Evolutionary conservation across 1,139 yeast species (phyloP).

Genomic region (Yarrowia galli): DNA sequence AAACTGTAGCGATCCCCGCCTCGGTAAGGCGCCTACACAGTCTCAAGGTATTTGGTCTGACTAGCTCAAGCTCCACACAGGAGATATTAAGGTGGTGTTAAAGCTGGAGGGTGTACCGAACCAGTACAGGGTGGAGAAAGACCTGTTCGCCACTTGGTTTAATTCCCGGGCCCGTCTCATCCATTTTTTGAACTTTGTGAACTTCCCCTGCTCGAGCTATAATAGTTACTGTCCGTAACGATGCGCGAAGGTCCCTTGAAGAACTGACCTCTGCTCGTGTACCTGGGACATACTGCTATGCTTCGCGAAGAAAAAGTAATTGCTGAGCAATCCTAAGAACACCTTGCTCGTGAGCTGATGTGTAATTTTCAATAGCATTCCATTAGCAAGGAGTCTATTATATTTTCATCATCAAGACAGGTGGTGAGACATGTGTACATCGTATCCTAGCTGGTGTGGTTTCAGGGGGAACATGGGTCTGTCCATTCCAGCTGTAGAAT

Average conservation of each 20-base stretch:
- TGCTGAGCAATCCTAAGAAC: neutral
- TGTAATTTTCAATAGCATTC: neutral
- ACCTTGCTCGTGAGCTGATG: constrained; percentile 2
- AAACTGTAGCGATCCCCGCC: neutral
- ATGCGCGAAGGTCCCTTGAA: too few species aligned
- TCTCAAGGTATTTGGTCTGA: neutral
- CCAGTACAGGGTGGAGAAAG: neutral
- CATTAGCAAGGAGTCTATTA: neutral
- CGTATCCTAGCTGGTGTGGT: neutral
- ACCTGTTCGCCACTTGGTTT: neutral
- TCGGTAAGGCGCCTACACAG: constrained; percentile 10
- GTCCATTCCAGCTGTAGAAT: neutral
- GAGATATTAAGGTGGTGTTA: constrained; percentile 3
- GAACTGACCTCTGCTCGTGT: too few species aligned
- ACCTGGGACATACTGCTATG: too few species aligned
- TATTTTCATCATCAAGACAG: neutral
- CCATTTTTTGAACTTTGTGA: neutral
- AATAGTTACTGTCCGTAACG: too few species aligned
- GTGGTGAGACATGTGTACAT: constrained; percentile 10
- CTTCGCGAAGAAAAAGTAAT: neutral
- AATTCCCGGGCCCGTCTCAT: neutral
- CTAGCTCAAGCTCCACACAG: constrained; percentile 8
- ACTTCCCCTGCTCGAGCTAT: too few species aligned
- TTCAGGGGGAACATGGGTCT: neutral
- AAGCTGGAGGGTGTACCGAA: neutral